These are phyloP conservation scores for Cladosporium colombiae DNA, from an alignment of 2,329 filamentous ascomycete species.

Conservation along the genomic window DNA sequence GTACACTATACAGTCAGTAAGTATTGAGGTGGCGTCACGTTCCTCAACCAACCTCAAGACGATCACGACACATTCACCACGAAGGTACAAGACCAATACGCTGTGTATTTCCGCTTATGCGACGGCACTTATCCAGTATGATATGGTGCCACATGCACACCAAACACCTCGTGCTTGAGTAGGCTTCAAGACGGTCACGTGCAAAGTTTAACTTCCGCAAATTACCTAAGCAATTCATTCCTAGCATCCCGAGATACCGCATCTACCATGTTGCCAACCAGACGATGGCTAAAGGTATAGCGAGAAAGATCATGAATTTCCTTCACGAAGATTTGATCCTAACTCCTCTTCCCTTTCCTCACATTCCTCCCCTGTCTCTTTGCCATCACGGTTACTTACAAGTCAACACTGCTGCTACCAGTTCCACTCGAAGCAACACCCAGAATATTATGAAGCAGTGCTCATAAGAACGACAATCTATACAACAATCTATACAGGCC, in stretches of 20 bases:
- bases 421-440: not conserved
- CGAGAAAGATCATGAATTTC: not conserved
- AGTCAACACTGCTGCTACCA: not conserved
- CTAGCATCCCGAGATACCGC: not conserved
- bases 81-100: not conserved
- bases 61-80: not conserved
- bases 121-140: not conserved
- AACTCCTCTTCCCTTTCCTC: not conserved
- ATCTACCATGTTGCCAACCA: not conserved
- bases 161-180: not conserved
- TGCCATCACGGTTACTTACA: not conserved
- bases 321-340: not conserved
- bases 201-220: not conserved
- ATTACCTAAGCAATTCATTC: not conserved
- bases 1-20: conserved; percentile 19
- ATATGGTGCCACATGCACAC: not conserved
- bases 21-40: conserved; percentile 2
- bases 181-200: not conserved
- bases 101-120: not conserved
- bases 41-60: not conserved
- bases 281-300: not conserved
- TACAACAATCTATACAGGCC: no score
- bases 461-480: no score
- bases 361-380: not conserved
- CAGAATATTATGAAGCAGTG: not conserved